Evolutionary conservation across 805 yeast species (phyloP).

Genomic region (Barnettozyma populi): DNA sequence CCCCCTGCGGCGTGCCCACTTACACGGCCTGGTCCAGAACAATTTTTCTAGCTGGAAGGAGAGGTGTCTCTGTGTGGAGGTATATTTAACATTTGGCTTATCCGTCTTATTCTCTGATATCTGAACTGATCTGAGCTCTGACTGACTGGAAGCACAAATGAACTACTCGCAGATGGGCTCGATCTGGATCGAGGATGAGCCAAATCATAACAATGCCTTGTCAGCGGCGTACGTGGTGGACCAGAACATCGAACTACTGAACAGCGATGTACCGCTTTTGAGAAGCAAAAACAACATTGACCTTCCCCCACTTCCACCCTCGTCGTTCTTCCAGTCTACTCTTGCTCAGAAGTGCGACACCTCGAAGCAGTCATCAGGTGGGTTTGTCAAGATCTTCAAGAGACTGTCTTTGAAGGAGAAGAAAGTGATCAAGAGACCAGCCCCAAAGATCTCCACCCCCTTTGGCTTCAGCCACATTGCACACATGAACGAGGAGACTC

Average conservation of each 20-base stretch:
- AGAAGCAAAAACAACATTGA: constrained; percentile 31
- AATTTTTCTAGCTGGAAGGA: neutral
- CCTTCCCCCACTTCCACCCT: constrained; percentile 31
- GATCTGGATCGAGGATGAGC: constrained; percentile 38
- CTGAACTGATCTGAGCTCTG: neutral
- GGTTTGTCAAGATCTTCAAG: constrained; percentile 28
- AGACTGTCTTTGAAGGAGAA: constrained; percentile 24
- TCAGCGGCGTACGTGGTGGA: constrained; percentile 16
- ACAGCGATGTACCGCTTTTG: constrained; percentile 30
- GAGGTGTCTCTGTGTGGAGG: neutral
- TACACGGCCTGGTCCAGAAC: neutral
- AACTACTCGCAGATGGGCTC: constrained; percentile 28
- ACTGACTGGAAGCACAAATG: neutral
- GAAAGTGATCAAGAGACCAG: neutral
- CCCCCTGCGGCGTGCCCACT: neutral
- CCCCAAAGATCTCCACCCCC: constrained; percentile 21
- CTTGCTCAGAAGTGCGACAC: constrained; percentile 5
- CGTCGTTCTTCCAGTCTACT: constrained; percentile 15
- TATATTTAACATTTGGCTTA: neutral
- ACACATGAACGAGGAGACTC: constrained; percentile 29
- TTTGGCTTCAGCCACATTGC: constrained; percentile 36
- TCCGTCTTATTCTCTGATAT: neutral
- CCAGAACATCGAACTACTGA: constrained; percentile 28
- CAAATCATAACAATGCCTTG: constrained; percentile 15
- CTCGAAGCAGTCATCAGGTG: constrained; percentile 15